These are phyloP conservation scores for Agapanthus africanus DNA, from an alignment of 106 monocot species.

Conservation along the genomic window DNA sequence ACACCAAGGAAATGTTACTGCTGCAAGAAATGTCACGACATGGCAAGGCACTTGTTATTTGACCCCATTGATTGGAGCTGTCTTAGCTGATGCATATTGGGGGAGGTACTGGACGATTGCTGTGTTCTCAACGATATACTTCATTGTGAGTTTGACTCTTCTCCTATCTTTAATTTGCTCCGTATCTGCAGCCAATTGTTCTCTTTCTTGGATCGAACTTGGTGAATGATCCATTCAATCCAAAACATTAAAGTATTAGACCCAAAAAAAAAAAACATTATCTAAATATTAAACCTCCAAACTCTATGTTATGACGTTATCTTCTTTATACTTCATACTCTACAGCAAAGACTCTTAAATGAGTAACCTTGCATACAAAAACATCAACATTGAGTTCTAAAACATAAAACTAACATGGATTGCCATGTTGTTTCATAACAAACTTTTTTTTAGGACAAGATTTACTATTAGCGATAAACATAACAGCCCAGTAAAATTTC, in stretches of 20 bases:
- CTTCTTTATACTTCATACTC: background rate
- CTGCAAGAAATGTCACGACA: slow-evolving; percentile 85
- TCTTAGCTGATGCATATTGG: slow-evolving; percentile 93
- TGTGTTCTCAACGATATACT: slow-evolving; percentile 72
- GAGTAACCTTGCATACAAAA: background rate
- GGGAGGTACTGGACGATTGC: slow-evolving; percentile 90
- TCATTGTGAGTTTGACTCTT: slow-evolving; percentile 47
- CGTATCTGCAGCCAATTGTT: background rate
- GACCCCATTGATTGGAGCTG: slow-evolving; percentile 76
- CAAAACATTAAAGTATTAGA: background rate
- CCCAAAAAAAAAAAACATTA: background rate
- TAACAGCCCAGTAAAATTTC: background rate
- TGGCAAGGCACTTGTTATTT: slow-evolving; percentile 94
- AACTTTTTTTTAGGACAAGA: background rate
- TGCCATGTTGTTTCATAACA: background rate
- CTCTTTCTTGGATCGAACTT: background rate
- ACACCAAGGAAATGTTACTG: slow-evolving; percentile 66
- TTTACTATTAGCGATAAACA: background rate
- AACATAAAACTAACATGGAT: background rate
- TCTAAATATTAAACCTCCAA: background rate
- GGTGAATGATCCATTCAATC: background rate
- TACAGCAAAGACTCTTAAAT: background rate
- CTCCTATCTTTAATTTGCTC: background rate
- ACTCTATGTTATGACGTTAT: background rate
- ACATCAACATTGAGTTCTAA: background rate